Conservation (phyloP, 345 rosid genomes). For the Moringa oleifera region DNA sequence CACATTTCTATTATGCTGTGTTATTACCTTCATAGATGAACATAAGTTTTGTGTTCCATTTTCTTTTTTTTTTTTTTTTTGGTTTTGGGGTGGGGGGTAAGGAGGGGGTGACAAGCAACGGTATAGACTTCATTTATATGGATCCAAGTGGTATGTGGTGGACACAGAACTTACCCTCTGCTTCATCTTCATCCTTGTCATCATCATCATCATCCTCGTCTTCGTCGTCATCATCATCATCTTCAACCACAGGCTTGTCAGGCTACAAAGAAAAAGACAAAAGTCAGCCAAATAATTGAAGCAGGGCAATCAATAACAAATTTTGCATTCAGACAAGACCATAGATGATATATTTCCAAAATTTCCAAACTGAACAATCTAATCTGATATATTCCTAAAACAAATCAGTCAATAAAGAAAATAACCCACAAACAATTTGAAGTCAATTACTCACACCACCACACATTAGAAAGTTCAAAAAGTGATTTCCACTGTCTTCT, state of each 20-base stretch:
- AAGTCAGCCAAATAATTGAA: not conserved
- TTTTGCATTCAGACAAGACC: not conserved
- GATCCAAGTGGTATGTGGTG: too few relatives aligned
- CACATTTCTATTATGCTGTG: too few relatives aligned
- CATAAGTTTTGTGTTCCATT: too few relatives aligned
- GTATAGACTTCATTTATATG: too few relatives aligned
- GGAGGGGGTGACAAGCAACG: too few relatives aligned
- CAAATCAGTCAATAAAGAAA: not conserved
- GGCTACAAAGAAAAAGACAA: slow-evolving; percentile 25
- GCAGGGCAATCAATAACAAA: not conserved
- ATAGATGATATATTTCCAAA: not conserved
- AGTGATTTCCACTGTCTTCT: too few relatives aligned
- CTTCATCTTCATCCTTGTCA: slow-evolving; percentile 55
- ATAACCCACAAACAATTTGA: not conserved
- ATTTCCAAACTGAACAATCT: not conserved
- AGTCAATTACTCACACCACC: too few relatives aligned
- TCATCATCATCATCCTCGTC: slow-evolving; percentile 64
- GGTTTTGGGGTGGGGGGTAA: too few relatives aligned
- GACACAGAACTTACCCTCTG: slow-evolving; percentile 31
- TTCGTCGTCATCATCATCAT: slow-evolving; percentile 58
- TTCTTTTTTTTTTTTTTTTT: too few relatives aligned
- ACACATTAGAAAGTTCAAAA: too few relatives aligned
- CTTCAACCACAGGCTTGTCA: slow-evolving; percentile 63
- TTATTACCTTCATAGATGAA: too few relatives aligned
- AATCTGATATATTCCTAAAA: not conserved